Evolutionary conservation across 2,329 filamentous ascomycete genomes (phyloP), one percentile per base, ranked within the genome.

Genomic region (Ophioceras dolichostomum): DNA sequence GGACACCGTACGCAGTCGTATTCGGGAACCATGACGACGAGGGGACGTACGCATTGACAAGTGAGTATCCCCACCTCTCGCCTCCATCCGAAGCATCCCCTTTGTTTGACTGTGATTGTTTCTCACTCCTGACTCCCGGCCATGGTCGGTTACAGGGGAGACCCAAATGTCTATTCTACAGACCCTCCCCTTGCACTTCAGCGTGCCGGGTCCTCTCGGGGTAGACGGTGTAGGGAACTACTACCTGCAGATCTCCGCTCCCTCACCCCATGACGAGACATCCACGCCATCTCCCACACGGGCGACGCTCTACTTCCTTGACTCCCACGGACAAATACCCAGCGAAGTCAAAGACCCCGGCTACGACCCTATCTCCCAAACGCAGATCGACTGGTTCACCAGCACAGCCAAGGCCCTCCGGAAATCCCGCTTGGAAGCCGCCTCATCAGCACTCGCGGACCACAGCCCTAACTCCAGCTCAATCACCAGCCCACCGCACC

Each of bases 11-110:
- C 47, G 77, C 78, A 26, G 70, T 73, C 40, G 82, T 84, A 32
- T 82, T 83, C 51, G 79, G 79, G 42, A 84, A 84, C 47, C 79
- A 84, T 54, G 79, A 84, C 48, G 74, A 80, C 45, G 78, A 83
- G 62, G 78, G 78, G 34, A 43, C 19, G 19, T 40, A 58, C 39
- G 55, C 56, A 49, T 51, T 60, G 48, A 53, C 53, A 43, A 55
- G 57, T 60, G 37, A 58, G 57, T 55, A 42, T n/a, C n/a, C n/a
- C n/a, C n/a, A n/a, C n/a, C n/a, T n/a, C n/a, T n/a, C n/a, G n/a
- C n/a, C n/a, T n/a, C n/a, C n/a, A n/a, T n/a, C n/a, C n/a, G n/a
- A n/a, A n/a, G n/a, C n/a, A n/a, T n/a, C n/a, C n/a, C n/a, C n/a
- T n/a, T n/a, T n/a, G n/a, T n/a, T n/a, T n/a, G n/a, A n/a, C n/a